Base-by-base conservation (phyloP, 2,329 filamentous ascomycete species). In the Colletotrichum salicis region DNA sequence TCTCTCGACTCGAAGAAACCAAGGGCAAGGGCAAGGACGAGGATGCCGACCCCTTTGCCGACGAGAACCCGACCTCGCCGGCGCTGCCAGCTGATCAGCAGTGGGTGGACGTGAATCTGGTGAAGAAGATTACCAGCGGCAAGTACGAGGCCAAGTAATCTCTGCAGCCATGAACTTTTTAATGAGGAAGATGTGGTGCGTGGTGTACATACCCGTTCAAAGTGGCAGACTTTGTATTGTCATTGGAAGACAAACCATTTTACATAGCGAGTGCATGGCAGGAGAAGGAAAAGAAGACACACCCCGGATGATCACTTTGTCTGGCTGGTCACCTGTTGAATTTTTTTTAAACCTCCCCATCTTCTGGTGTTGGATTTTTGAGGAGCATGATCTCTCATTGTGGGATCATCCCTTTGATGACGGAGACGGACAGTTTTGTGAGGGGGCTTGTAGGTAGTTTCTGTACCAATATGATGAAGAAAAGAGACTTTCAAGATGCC, bases 1-100 rank as follows among this genome's bases (percentile, higher is more conserved):
- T 95, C 64, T 90, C 88, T 5, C 83, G 83, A 71, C 81, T 90
- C 52, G 84, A 86, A 10, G 84, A 86, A 71, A 79, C 76, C 33
- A 86, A 86, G 78, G 83, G 83, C 70, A 90, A 90, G 79, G 87
- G 84, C 37, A 88, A 85, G 78, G 88, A 85, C 62, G 83, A 76
- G 13, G 83, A 84, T 1, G 88, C 87, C 66, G 91, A 94, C 77
- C 93, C 93, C 2, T 95, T 95, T 79, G 92, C 93, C 0, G 93
- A 85, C 31, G 82, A 59, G 75, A 75, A 67, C 70, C 74, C 31
- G 59, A 75, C 29, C 65, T 73, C 74, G 71, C 74, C 61, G 19
- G 64, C 72, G 12, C 66, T 75, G 48, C 72, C 74, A 7, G 52
- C 76, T 15, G 76, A 82, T 72, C 81, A 80, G 71, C 78, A 75